phyloP scores from a whole-genome alignment of 352 stramenopile species.

The Blastocystis sp. region DNA sequence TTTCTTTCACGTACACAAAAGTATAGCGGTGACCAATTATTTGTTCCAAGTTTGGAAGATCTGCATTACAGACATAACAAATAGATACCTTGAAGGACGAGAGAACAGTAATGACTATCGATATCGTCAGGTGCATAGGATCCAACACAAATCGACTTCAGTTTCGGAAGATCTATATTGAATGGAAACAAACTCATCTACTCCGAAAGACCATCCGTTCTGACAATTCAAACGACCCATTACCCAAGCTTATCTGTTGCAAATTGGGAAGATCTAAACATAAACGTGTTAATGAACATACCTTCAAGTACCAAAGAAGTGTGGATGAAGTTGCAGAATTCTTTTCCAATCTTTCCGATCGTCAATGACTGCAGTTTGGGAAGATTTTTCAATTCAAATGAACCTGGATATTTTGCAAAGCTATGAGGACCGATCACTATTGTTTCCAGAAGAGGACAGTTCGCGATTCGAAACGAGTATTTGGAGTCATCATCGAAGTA shows the following conservation, averaged over 20 bases:
- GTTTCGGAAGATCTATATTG: no score
- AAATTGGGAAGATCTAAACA: background rate
- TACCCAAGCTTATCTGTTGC: background rate
- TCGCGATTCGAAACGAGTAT: background rate
- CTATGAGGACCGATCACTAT: background rate
- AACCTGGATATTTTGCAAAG: background rate
- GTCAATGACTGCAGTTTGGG: background rate
- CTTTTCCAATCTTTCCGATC: background rate
- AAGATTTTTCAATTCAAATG: background rate
- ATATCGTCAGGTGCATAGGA: no score
- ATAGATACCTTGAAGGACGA: no score
- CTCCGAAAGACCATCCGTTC: no score
- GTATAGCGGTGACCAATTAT: no score
- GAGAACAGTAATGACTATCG: no score
- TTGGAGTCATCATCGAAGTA: background rate
- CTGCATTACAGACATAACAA: no score
- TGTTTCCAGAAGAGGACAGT: background rate
- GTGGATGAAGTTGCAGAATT: background rate
- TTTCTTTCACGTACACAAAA: no score
- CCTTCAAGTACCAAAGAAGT: background rate
- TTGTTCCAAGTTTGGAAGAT: no score
- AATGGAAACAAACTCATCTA: no score
- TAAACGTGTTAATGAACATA: background rate
- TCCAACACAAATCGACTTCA: no score
- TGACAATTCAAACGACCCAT: no score